Base-by-base conservation (phyloP, 2,329 filamentous ascomycete species). In the Hymenoscyphus infarciens region DNA sequence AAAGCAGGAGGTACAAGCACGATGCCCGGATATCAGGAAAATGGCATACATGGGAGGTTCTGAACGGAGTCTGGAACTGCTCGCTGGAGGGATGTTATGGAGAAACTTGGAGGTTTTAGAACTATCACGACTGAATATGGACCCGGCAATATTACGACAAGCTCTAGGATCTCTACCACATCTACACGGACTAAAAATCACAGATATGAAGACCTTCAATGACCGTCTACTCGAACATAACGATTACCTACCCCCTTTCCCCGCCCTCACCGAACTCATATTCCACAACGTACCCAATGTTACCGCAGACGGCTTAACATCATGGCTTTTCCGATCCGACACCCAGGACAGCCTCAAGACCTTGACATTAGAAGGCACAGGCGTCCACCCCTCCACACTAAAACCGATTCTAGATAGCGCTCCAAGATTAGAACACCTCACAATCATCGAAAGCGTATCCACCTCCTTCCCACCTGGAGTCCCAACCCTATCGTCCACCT, bases 1-100 rank as follows among this genome's bases (percentile, higher is more conserved):
- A 68, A 87, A 91, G 65, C 85, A 95, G 69, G 93, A 97, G 75
- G 81, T 97, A 27, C 90, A 96, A 77, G 88, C 87, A 25, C 83
- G 91, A 58, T 97, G 94, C 74, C 86, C 89, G 11, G 87, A 94
- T 72, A 81, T 98, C 61, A 85, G 92, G 67, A 95, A 95, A 77
- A 97, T 97, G 91, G 88, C 85, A 60, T 98, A 96, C 77, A 82
- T 85, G 60, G 80, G 81, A 56, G 94, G 94, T 13, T 84, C 91
- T 1, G 94, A 97, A 78, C 84, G 84, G 62, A 90, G 88, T 71
- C 83, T 98, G 61, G 85, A 91, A 70, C 80, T 83, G 60, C 79
- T 97, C 49, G 83, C 86, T 7, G 81, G 83, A 63, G 86, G 84
- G 64, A 84, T 79, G 62, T 74, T 87, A 59, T 95, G 91, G 90